phyloP scores from a whole-genome alignment of 106 monocot genomes.

The Triglochin maritima region DNA sequence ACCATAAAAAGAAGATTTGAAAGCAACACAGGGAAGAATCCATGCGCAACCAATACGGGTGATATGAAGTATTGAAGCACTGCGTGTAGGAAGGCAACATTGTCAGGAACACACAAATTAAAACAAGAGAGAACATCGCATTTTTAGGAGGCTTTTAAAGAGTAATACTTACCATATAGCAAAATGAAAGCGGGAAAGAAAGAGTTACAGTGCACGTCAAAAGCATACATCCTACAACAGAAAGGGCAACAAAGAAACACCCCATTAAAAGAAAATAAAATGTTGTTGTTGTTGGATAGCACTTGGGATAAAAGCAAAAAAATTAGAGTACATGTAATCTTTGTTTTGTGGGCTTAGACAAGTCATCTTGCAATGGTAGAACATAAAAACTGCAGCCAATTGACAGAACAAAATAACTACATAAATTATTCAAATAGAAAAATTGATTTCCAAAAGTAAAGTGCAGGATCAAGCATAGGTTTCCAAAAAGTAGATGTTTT shows the following conservation, averaged over 20 bases:
- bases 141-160: not conserved
- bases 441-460: too few relatives aligned
- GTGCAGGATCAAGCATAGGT: too few relatives aligned
- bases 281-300: too few relatives aligned
- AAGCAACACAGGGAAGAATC: constrained; percentile 77
- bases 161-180: constrained; percentile 64
- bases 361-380: too few relatives aligned
- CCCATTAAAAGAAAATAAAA: too few relatives aligned
- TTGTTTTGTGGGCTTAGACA: too few relatives aligned
- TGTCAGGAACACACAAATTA: constrained; percentile 3
- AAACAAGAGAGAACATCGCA: not conserved
- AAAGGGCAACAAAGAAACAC: not conserved
- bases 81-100: constrained; percentile 22
- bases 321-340: too few relatives aligned
- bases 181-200: constrained; percentile 89
- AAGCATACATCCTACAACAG: constrained; percentile 78
- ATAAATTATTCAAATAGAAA: too few relatives aligned
- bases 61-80: constrained; percentile 94
- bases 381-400: too few relatives aligned
- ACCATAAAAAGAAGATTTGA: constrained; percentile 88
- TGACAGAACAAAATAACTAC: too few relatives aligned
- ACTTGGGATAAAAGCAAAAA: too few relatives aligned
- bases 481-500: too few relatives aligned
- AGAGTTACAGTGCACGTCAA: constrained; percentile 99
- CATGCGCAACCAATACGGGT: constrained; percentile 73